Base-by-base conservation (phyloP, 176 grass and related monocot species). In the Puccinellia tenuiflora region DNA sequence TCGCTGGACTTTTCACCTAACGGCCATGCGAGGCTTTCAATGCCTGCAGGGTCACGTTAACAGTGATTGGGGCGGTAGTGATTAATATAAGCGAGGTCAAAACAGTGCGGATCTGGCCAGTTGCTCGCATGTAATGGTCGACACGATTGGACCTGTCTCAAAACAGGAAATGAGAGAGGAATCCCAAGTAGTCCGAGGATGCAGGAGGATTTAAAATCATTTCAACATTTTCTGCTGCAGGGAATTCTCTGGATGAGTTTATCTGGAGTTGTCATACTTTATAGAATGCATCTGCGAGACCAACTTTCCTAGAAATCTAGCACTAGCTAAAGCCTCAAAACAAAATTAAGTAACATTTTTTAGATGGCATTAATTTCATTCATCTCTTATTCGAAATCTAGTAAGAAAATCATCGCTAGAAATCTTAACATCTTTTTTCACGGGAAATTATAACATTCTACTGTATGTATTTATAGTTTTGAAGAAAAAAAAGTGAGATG, bases 1-100 rank as follows among this genome's bases (percentile, higher is more conserved):
- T 31, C 18, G 80, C 33, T 78, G 80, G 77, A 76, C 69, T 57
- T 22, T 26, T 20, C 77, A 85, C 82, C 76, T 40, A 88, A 85
- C 82, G 76, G 34, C 61, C 61, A 31, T 20, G 75, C 66, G 26
- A 26, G 45, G 55, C 86, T 39, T 79, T 85, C 48, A 88, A 85
- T 80, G 76, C 54, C 60, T 74, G 71, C 71, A 48, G 53, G 53
- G 28, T 59, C 71, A 34, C 12, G 59, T 15, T 63, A 63, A 63
- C 6, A 33, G 29, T 5, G 28, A 63, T 31, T 48, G 69, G 69
- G 28, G 17, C 2, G 12, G 0, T 17, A 2, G 39, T 29, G 3
- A 2, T 46, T 73, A 38, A 35, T 48, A 7, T 73, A 73, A 72
- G 25, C 15, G 29, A 9, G 72, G 82, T 66, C 72, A 84, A n/a